Evolutionary conservation across 805 yeast species (phyloP), one percentile per base, ranked within the genome.

Genomic region (Ogataea methylovora): DNA sequence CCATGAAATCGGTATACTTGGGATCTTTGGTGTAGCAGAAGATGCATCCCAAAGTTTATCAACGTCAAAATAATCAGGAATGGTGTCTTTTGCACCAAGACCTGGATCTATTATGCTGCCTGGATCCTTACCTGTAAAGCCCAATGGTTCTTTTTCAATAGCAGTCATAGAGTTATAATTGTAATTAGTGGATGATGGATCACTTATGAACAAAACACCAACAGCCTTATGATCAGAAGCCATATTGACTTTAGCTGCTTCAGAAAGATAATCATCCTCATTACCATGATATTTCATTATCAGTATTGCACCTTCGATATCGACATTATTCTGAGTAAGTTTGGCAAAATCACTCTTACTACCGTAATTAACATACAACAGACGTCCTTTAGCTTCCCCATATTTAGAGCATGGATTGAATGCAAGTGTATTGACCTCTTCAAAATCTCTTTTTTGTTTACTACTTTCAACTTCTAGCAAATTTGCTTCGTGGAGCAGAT

Each of bases 91-190:
- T 30, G 58, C 14, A 54, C 9, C 45, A 60, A 60, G 16, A 2
- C 94, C 95, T 0, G 95, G 94, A 3, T 83, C 69, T 24, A 84
- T 52, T 4, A 86, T 72, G 53, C 87, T 92, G 8, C 97, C 97
- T 1, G 90, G 73, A 37, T 74, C 71, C 34, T 58, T 58, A 36
- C 79, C 74, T 1, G 79, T 67, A 24, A 46, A 43, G 0, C 77
- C 82, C 5, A 78, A 82, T 28, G 80, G 66, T 29, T 63, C 67
- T 32, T 72, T 65, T 46, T 72, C 73, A 21, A 81, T 71, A 2
- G 71, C 60, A 23, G 63, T 67, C 37, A 63, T 63, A 3, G 58
- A 48, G 35, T 60, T 63, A 14, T 46, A 55, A 14, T 47, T 27
- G 5, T 43, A 40, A 2, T 13, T 46, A 25, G 30, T 25, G 13